A percentile compares a stretch with the other conserved stretches of the same genome.
These are phyloP conservation scores for Lichtheimia hyalospora DNA, from an alignment of 371 early-diverging fungal genomes.

Conservation along the genomic window DNA sequence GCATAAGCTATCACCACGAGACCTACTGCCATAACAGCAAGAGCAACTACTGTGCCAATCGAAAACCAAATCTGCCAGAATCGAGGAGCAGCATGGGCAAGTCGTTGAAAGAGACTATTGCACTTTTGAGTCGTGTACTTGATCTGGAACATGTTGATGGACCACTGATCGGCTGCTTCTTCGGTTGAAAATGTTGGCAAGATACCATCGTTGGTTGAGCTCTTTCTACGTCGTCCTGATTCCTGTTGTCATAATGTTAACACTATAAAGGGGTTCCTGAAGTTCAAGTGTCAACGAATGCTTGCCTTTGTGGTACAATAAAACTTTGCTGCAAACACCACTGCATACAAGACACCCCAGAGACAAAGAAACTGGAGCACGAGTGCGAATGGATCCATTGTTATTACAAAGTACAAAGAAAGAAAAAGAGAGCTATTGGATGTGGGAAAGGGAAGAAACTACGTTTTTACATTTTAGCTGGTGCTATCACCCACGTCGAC, in stretches of 20 bases:
- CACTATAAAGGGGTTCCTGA: no score
- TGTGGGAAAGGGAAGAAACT: conserved; percentile 1
- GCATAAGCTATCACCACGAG: conserved; percentile 53
- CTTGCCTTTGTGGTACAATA: conserved; percentile 21
- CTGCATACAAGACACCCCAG: conserved; percentile 36
- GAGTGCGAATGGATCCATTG: conserved; percentile 36
- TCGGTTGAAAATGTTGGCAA: conserved; percentile 2
- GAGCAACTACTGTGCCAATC: conserved; percentile 52
- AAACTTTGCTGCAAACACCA: conserved; percentile 29
- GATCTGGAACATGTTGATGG: conserved; percentile 51
- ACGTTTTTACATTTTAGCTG: not conserved
- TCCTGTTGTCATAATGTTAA: not conserved
- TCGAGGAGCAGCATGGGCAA: conserved; percentile 40
- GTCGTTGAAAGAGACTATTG: conserved; percentile 48
- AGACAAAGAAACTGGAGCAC: conserved; percentile 36
- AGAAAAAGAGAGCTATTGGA: conserved; percentile 1
- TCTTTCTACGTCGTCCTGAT: conserved; percentile 10
- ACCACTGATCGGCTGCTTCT: conserved; percentile 34
- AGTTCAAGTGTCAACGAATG: no score
- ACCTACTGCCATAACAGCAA: conserved; percentile 51
- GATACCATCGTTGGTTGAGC: not conserved
- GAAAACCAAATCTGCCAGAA: conserved; percentile 69
- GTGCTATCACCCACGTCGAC: not conserved
- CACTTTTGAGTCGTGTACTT: conserved; percentile 60
- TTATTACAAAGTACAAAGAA: conserved; percentile 6